Evolutionary conservation across 305 asterid species (phyloP).

Genomic region (Solanum chacoense): DNA sequence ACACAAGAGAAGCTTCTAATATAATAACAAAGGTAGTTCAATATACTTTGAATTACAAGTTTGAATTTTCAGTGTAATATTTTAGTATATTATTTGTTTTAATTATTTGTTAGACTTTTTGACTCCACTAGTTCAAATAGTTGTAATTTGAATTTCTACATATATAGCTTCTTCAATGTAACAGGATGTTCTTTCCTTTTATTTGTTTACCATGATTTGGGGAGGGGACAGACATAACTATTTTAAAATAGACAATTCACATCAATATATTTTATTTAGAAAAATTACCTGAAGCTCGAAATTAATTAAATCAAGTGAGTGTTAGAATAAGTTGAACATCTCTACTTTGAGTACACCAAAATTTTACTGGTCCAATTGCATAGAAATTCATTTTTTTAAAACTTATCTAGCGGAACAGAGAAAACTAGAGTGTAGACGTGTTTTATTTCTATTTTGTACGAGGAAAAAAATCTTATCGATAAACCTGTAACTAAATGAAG

Average conservation of each 20-base stretch:
- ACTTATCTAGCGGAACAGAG: too few species aligned
- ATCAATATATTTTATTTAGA: neutral
- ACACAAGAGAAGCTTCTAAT: neutral
- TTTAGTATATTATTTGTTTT: neutral
- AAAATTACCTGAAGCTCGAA: neutral
- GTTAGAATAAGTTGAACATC: neutral
- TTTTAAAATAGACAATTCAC: neutral
- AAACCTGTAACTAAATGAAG: neutral
- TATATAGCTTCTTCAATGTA: neutral
- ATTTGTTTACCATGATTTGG: neutral
- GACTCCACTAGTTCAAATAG: neutral
- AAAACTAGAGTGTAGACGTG: fast-evolving
- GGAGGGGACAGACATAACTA: neutral
- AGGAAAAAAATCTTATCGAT: too few species aligned
- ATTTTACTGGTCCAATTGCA: neutral
- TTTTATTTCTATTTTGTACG: too few species aligned
- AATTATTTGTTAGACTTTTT: neutral
- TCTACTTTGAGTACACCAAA: neutral
- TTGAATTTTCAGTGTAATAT: neutral
- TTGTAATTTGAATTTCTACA: neutral
- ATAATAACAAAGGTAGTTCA: neutral
- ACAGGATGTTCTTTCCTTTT: neutral
- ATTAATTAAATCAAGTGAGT: neutral
- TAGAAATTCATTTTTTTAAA: neutral
- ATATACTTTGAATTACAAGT: neutral